These are phyloP conservation scores for Xylaria sp. DNA, from an alignment of 2,329 filamentous ascomycete genomes.

Conservation along the genomic window DNA sequence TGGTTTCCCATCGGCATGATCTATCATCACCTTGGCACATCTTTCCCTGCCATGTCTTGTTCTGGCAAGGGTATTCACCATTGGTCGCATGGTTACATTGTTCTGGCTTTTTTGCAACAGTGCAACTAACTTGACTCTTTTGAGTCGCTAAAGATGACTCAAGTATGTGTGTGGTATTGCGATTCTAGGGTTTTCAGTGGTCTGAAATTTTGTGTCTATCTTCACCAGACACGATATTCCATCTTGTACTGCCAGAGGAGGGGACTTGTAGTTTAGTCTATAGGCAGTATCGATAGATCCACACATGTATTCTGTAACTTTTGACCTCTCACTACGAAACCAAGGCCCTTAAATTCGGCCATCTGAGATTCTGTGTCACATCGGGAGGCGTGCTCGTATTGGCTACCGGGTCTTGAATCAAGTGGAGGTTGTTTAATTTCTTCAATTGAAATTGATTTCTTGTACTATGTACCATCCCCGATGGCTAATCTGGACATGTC, in stretches of 20 bases:
- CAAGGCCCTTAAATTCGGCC: neutral
- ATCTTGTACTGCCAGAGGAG: conserved; percentile 42
- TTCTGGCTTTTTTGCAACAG: conserved; percentile 40
- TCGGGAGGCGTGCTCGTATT: neutral
- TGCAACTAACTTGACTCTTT: conserved; percentile 40
- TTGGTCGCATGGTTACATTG: conserved; percentile 41
- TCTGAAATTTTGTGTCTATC: conserved; percentile 43
- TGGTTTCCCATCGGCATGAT: conserved; percentile 45
- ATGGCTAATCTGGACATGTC: conserved; percentile 43
- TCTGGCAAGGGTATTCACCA: conserved; percentile 37
- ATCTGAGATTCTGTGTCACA: neutral
- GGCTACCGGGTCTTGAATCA: neutral
- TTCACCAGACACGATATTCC: conserved; percentile 45
- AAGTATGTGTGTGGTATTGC: conserved; percentile 42
- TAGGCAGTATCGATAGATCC: conserved; percentile 46
- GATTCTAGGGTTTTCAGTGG: conserved; percentile 38
- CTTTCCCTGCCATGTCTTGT: conserved; percentile 38
- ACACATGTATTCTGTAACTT: conserved; percentile 29
- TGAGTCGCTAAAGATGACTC: conserved; percentile 43
- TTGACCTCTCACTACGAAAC: neutral
- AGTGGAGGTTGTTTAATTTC: neutral
- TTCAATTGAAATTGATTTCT: conserved; percentile 15
- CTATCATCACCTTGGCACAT: conserved; percentile 44
- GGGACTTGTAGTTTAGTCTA: conserved; percentile 45
- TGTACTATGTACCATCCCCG: conserved; percentile 41